Conservation (phyloP, 202 grass and related monocot genomes). For the Dendrocalamus latiflorus region DNA sequence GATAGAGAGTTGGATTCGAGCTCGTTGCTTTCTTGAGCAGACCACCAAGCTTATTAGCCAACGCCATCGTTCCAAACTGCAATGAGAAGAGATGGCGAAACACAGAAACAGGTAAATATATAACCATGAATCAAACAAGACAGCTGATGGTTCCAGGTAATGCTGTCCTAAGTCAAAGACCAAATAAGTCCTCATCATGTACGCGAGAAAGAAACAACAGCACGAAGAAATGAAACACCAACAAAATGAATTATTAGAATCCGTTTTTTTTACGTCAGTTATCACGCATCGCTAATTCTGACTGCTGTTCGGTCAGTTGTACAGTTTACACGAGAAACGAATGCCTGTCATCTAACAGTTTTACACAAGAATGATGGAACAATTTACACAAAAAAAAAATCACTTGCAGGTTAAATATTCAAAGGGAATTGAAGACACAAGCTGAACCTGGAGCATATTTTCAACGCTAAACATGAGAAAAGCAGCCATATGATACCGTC, state of each 20-base stretch:
- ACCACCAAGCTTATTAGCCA: slow-evolving; percentile 54
- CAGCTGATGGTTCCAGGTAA: neutral
- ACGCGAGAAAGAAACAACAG: neutral
- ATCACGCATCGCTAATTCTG: neutral
- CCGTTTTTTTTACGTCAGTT: neutral
- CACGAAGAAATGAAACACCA: too few species aligned
- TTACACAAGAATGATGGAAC: neutral
- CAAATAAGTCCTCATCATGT: neutral
- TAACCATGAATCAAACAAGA: neutral
- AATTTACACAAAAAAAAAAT: neutral
- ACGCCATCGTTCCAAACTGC: slow-evolving; percentile 43
- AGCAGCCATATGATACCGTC: too few species aligned
- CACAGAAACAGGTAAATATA: neutral
- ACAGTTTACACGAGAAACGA: neutral
- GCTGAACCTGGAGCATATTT: too few species aligned
- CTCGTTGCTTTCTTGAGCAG: slow-evolving; percentile 56
- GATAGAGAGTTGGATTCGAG: slow-evolving; percentile 41
- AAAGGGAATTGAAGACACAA: neutral
- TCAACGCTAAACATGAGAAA: too few species aligned
- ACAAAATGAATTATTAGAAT: neutral
- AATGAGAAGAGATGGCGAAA: neutral
- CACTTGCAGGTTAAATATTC: neutral
- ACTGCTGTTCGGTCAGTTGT: neutral
- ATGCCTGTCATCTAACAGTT: neutral
- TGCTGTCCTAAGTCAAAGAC: neutral